Evolutionary conservation across 2,329 filamentous ascomycete species (phyloP), one percentile per base, ranked within the genome.

Genomic region (Fusarium poae): DNA sequence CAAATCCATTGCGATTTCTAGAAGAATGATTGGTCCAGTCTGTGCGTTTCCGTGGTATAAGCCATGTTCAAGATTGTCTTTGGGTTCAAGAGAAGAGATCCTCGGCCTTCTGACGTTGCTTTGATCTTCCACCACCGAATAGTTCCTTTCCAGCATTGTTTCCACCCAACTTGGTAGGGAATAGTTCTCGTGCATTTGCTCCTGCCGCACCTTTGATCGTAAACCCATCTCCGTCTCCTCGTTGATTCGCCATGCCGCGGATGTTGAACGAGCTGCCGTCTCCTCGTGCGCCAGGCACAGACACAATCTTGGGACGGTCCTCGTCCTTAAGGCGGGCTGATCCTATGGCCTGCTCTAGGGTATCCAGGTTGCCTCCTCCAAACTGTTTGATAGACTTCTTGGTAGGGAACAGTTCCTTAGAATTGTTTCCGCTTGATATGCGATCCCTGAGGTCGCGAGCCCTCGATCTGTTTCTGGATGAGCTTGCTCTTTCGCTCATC

Each of bases 101-200:
- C 72, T 92, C 90, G 0, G 92, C 92, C 74, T 83, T 89, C 72
- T 90, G 87, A 68, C 92, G 86, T 65, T 78, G 77, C 91, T 92
- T 68, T 68, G 77, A 53, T 49, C 74, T 70, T 25, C 69, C 27
- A 88, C 74, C 59, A 82, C 88, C 62, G 72, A 93, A 92, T 18
- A 93, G 78, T 75, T 94, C 91, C 78, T 92, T 93, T 50, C 87
- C 88, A 3, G 85, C 79, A 74, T 92, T 92, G 42, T 53, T 66
- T n/a, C 67, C 68, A 27, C 82, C 82, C 44, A 88, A 86, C 68
- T 88, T 91, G 18, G 84, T 83, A 0, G 91, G 91, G 72, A 93
- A 93, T 21, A 94, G 77, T 77, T 94, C 91, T 68, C 87, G 89
- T 74, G 82, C 72, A 79, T 82, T 79, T 3, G 77, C 71, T 8